phyloP scores from a whole-genome alignment of 371 early-diverging fungal species.

The Mitosporidium daphniae region DNA sequence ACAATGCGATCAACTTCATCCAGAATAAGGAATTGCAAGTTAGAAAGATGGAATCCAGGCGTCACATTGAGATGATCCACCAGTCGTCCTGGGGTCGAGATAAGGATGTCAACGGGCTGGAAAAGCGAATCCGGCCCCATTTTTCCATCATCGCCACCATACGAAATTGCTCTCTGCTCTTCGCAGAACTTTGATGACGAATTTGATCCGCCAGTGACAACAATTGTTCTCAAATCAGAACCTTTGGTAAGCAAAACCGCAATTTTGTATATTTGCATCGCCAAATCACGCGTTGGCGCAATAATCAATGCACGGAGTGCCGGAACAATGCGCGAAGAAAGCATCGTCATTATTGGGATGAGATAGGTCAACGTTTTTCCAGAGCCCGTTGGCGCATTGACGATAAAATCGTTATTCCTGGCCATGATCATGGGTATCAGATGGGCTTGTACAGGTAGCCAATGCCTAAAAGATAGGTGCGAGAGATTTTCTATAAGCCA shows the following conservation, averaged over 20 bases:
- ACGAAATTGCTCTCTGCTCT: neutral
- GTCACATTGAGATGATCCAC: slow-evolving; percentile 4
- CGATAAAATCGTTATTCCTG: slow-evolving; percentile 5
- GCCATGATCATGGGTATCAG: no score
- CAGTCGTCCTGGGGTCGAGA: slow-evolving; percentile 7
- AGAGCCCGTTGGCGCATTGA: slow-evolving; percentile 9
- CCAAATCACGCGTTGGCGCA: slow-evolving; percentile 1
- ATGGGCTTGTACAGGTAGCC: no score
- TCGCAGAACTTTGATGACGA: neutral
- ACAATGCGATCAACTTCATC: slow-evolving; percentile 9
- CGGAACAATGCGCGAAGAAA: slow-evolving; percentile 4
- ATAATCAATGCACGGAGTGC: slow-evolving; percentile 2
- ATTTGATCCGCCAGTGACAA: neutral
- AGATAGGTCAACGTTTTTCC: slow-evolving; percentile 11
- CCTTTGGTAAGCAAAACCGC: no score
- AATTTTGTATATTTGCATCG: slow-evolving; percentile 1
- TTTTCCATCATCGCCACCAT: neutral
- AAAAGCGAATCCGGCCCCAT: neutral
- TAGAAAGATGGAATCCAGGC: slow-evolving; percentile 2
- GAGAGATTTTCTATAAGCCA: no score
- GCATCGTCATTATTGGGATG: slow-evolving; percentile 8
- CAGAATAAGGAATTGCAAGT: slow-evolving; percentile 3
- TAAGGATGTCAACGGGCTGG: slow-evolving; percentile 3
- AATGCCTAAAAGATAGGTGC: no score
- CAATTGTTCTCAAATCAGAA: no score